Evolutionary conservation across 495 filamentous ascomycete genomes (phyloP), one percentile per base, ranked within the genome.

Genomic region (Symbiotaphrina buchneri): DNA sequence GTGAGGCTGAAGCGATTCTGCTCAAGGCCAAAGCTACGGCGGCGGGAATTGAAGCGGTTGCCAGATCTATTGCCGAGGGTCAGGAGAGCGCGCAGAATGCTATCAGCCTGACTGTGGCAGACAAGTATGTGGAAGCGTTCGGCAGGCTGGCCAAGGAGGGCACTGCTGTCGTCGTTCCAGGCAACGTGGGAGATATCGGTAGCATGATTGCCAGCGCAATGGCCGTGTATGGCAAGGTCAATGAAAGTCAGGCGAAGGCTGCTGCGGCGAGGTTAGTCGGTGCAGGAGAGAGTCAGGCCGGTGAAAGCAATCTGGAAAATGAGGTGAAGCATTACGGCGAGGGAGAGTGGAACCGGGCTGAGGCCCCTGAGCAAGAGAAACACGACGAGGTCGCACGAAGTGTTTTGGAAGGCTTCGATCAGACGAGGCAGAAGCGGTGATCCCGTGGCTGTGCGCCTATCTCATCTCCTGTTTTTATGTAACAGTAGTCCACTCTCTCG

Each of bases 91-190:
- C 90, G 0, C 80, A 87, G 43, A 60, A 65, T 8, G 87, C 90
- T 6, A 56, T 97, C 4, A 76, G 73, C 37, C 50, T 97, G 39
- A 79, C 62, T 13, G 82, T 97, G 1, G 87, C 87, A 2, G 87
- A 97, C 69, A 90, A 92, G 51, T 97, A 95, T 41, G 90, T 97
- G 18, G 85, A 93, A 30, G 87, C 87, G 2, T 97, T 93, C 51
- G 75, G 68, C 27, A 77, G 77, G 31, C 54, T 97, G 37, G 87
- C 87, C 21, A 83, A 81, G 51, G 80, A 95, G 58, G 78, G 84
- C 35, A 97, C 87, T 7, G 71, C 82, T 2, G 74, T 95, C 15
- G 77, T 97, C 19, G 84, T 97, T 6, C 87, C 87, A 1, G 87
- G 90, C 0, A 94, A 97, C 49, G 76, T 95, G 21, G 87, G 90